Evolutionary conservation across 345 rosid genomes (phyloP).

Genomic region (Acer saccharum): DNA sequence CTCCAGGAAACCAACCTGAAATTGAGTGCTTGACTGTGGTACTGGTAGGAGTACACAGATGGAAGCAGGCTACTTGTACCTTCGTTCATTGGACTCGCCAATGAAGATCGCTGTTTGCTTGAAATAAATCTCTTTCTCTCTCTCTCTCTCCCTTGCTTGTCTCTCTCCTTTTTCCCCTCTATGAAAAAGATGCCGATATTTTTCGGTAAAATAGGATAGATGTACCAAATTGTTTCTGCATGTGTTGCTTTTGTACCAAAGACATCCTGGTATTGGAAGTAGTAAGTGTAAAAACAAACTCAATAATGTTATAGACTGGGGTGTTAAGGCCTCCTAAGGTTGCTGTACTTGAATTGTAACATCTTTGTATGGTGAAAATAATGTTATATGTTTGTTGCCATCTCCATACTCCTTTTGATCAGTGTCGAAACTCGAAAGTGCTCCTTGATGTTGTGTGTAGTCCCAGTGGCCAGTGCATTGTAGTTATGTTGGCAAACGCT

Average conservation of each 20-base stretch:
- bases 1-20: neutral
- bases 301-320: neutral
- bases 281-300: neutral
- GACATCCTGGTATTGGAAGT: neutral
- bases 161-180: neutral
- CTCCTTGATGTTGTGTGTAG: neutral
- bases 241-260: constrained; percentile 8
- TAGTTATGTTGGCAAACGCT: neutral
- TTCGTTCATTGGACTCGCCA: neutral
- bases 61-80: neutral
- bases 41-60: neutral
- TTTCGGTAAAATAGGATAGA: neutral
- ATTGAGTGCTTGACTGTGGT: neutral
- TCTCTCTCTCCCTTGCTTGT: neutral
- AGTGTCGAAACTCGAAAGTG: neutral
- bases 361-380: neutral
- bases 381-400: neutral
- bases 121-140: constrained; percentile 12
- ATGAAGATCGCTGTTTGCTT: constrained; percentile 2
- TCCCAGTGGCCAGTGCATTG: neutral
- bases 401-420: no score
- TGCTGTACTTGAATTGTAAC: neutral
- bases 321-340: neutral
- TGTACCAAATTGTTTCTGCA: neutral
- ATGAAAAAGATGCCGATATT: neutral